These are phyloP conservation scores for Hippophae rhamnoides DNA, from an alignment of 306 rosid species.

Conservation along the genomic window DNA sequence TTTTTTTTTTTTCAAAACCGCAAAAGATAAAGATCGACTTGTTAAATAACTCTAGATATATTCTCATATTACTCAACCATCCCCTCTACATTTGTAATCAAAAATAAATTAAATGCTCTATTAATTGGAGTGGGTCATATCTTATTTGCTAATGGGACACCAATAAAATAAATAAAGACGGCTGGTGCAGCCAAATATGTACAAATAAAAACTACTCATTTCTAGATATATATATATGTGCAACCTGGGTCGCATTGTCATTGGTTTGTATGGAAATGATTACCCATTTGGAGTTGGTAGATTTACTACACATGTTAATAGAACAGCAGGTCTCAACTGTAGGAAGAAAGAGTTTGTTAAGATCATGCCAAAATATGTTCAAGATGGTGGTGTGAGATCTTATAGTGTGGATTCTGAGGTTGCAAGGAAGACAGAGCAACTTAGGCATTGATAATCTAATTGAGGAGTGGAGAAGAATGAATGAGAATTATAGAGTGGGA, in stretches of 20 bases:
- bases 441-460: constrained; percentile 38
- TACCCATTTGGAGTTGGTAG: constrained; percentile 56
- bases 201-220: too few relatives aligned
- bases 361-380: constrained; percentile 63
- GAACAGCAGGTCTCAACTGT: constrained; percentile 80
- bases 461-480: constrained; percentile 56
- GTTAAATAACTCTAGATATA: too few relatives aligned
- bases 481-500: constrained; percentile 47
- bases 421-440: constrained; percentile 39
- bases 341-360: constrained; percentile 78
- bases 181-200: too few relatives aligned
- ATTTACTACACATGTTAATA: constrained; percentile 59
- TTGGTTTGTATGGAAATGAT: constrained; percentile 56
- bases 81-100: too few relatives aligned
- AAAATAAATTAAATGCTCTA: neutral
- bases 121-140: too few relatives aligned
- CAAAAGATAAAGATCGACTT: too few relatives aligned
- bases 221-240: constrained; percentile 33
- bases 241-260: constrained; percentile 61
- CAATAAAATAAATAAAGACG: too few relatives aligned
- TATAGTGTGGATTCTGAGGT: constrained; percentile 71
- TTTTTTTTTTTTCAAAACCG: too few relatives aligned
- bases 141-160: too few relatives aligned
- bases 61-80: too few relatives aligned
- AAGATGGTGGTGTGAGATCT: constrained; percentile 72